Base-by-base conservation (phyloP, 257 asterid species). In the Orobanche coerulescens region DNA sequence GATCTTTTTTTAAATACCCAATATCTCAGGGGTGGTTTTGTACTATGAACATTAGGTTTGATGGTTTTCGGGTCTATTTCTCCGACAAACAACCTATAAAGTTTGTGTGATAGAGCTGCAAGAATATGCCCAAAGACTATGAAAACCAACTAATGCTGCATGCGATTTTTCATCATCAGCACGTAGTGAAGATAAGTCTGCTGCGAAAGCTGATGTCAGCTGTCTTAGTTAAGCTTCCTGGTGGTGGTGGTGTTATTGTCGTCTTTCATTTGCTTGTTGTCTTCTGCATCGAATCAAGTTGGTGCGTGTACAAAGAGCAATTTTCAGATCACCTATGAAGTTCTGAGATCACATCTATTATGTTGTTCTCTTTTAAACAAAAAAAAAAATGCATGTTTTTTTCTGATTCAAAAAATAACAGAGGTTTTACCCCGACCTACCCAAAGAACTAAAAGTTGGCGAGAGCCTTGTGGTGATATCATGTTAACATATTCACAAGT, bases 141-240 rank as follows among this genome's bases (percentile, higher is more conserved):
- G 28, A 12, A 12, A 34, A 54, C n/a, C n/a, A n/a, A n/a, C n/a
- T n/a, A n/a, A n/a, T n/a, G n/a, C n/a, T n/a, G n/a, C n/a, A n/a
- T n/a, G n/a, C n/a, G n/a, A n/a, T n/a, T n/a, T n/a, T n/a, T n/a
- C n/a, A n/a, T n/a, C n/a, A n/a, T 62, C 70, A 64, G 73, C 64
- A 44, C 52, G 69, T 63, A 51, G 77, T 55, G 84, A 75, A 78
- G 69, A 54, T 42, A 49, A 1, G 51, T 30, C 30, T 25, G 69
- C 33, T 57, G 20, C n/a, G n/a, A n/a, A 57, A 64, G 37, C 10
- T 37, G 54, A 18, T 16, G 52, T 66, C 61, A 36, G 50, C 50
- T 43, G 48, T 70, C 56, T 40, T 49, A 51, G 71, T 58, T 48
- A 62, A 65, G 78, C 78, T 71, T 76, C 77, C 74, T 72, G 73